These are phyloP conservation scores for Ogataea methanolica DNA, from an alignment of 805 yeast species.

Conservation along the genomic window DNA sequence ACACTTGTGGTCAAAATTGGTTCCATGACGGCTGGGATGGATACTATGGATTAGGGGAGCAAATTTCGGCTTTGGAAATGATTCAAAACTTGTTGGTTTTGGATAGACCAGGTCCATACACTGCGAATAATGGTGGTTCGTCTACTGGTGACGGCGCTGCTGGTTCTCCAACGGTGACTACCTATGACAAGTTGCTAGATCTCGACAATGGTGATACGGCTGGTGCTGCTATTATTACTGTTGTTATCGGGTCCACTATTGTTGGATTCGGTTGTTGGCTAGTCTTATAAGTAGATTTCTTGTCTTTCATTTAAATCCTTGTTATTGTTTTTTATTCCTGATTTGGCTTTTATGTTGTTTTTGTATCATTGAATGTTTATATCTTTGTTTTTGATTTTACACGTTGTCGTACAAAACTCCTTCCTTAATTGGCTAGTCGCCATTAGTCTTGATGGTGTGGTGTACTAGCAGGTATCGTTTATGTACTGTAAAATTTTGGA, in stretches of 20 bases:
- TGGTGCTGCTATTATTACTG: slow-evolving; percentile 68
- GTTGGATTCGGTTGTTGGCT: slow-evolving; percentile 26
- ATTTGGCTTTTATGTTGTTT: not conserved
- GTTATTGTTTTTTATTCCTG: not conserved
- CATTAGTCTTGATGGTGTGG: too few relatives aligned
- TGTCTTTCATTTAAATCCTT: not conserved
- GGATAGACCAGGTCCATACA: slow-evolving; percentile 48
- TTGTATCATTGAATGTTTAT: not conserved
- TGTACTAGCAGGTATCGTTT: too few relatives aligned
- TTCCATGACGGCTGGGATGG: slow-evolving; percentile 55
- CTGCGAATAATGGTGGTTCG: slow-evolving; percentile 29
- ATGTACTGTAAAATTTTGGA: too few relatives aligned
- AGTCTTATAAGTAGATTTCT: slow-evolving; percentile 2
- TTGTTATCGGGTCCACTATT: slow-evolving; percentile 41
- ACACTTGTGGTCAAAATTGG: slow-evolving; percentile 77
- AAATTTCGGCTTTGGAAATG: slow-evolving; percentile 67
- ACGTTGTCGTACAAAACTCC: too few relatives aligned
- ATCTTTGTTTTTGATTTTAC: too few relatives aligned
- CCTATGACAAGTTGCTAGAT: slow-evolving; percentile 35
- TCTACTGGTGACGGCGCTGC: slow-evolving; percentile 57
- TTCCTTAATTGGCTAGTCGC: too few relatives aligned
- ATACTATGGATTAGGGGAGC: slow-evolving; percentile 71
- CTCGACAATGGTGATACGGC: slow-evolving; percentile 49
- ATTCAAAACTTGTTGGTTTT: slow-evolving; percentile 45
- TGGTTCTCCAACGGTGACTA: slow-evolving; percentile 45